Percentiles rank a stretch among this genome's conserved stretches.
These are phyloP conservation scores for Discostella stelligeroides DNA, from an alignment of 108 stramenopile genomes.

Conservation along the genomic window DNA sequence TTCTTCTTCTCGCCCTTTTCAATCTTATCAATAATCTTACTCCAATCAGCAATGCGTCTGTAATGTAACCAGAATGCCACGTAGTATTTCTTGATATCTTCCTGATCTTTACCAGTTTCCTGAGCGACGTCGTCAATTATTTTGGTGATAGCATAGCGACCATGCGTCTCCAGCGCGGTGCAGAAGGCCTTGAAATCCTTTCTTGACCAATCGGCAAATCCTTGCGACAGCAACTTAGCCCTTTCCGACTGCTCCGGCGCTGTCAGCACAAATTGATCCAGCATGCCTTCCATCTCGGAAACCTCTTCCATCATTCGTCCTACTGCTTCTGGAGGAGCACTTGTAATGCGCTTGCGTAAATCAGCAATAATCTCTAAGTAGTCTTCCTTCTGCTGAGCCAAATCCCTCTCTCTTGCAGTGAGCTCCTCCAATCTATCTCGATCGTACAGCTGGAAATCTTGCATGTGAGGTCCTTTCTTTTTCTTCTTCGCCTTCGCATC, in stretches of 20 bases:
- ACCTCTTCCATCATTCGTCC: constrained; percentile 55
- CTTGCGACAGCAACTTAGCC: constrained; percentile 76
- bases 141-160: constrained; percentile 80
- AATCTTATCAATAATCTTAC: constrained; percentile 87
- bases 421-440: constrained; percentile 75
- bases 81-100: constrained; percentile 91
- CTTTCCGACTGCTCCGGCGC: constrained; percentile 65
- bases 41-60: constrained; percentile 82
- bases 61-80: constrained; percentile 89
- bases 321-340: constrained; percentile 35
- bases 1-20: constrained; percentile 92
- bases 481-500: constrained; percentile 82
- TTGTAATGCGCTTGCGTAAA: constrained; percentile 58
- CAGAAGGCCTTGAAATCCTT: constrained; percentile 91
- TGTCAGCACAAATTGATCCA: constrained; percentile 59
- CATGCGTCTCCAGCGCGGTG: constrained; percentile 88
- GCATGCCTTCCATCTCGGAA: constrained; percentile 59
- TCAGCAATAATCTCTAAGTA: constrained; percentile 73
- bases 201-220: constrained; percentile 93
- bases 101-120: constrained; percentile 86
- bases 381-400: constrained; percentile 73
- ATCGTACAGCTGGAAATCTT: constrained; percentile 96
- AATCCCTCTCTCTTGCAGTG: constrained; percentile 71
- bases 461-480: constrained; percentile 85
- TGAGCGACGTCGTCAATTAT: constrained; percentile 80